These are phyloP conservation scores for Thelonectria rubi DNA, from an alignment of 2,329 filamentous ascomycete genomes.

Conservation along the genomic window DNA sequence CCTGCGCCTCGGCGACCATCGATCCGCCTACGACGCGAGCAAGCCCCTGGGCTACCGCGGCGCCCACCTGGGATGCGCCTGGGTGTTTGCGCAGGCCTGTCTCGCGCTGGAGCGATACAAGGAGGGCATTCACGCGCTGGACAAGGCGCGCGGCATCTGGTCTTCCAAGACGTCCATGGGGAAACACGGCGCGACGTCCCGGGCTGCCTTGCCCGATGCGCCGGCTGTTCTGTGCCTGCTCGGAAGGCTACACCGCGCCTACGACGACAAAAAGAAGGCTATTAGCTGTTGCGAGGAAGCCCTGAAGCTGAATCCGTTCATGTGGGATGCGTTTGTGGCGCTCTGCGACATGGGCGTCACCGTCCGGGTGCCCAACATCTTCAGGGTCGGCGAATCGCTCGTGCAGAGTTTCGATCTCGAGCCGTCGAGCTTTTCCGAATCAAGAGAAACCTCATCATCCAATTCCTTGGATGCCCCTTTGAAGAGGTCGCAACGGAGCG, in stretches of 20 bases:
- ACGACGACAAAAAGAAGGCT: constrained; percentile 85
- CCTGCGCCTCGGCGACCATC: constrained; percentile 81
- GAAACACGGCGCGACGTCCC: constrained; percentile 79
- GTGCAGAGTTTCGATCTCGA: constrained; percentile 57
- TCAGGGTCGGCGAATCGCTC: constrained; percentile 72
- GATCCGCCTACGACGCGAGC: constrained; percentile 85
- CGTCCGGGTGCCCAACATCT: constrained; percentile 85
- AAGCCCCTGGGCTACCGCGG: constrained; percentile 76
- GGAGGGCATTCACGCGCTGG: constrained; percentile 84
- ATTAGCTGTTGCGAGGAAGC: constrained; percentile 88
- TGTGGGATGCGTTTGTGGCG: constrained; percentile 95
- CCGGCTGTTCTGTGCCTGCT: constrained; percentile 84
- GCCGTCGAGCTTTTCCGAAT: constrained; percentile 43
- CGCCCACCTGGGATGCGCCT: constrained; percentile 84
- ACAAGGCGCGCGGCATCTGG: constrained; percentile 84
- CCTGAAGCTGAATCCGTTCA: constrained; percentile 90
- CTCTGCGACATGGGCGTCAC: constrained; percentile 88
- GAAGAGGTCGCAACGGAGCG: constrained; percentile 55
- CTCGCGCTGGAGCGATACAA: constrained; percentile 79
- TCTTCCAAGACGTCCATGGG: constrained; percentile 78
- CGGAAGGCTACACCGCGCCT: constrained; percentile 85
- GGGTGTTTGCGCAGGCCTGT: constrained; percentile 91
- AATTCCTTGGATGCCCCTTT: constrained; percentile 51
- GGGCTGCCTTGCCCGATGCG: constrained; percentile 82
- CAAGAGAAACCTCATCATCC: constrained; percentile 48